These are phyloP conservation scores for Ustilago sp. DNA, from an alignment of 1,284 basidiomycete species.

Conservation along the genomic window DNA sequence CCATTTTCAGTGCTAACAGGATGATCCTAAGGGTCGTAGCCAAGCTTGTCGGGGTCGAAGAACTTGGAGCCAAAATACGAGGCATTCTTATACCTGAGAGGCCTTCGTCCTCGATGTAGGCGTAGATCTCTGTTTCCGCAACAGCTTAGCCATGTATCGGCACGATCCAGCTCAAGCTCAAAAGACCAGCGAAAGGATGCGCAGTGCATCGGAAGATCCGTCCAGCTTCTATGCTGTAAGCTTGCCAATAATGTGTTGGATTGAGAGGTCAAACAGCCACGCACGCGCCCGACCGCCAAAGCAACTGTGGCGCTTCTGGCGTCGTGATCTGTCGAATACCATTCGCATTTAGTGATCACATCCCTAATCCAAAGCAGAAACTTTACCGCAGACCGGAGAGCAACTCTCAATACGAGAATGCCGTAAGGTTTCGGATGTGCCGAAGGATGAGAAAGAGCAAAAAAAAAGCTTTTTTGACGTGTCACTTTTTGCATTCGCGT, in stretches of 20 bases:
- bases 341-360: neutral
- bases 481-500: neutral
- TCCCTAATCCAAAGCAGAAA: neutral
- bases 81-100: neutral
- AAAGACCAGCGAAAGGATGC: no score
- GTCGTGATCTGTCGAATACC: neutral
- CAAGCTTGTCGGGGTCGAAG: neutral
- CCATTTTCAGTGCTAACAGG: slow-evolving; percentile 3
- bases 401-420: no score
- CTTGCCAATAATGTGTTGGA: neutral
- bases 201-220: neutral
- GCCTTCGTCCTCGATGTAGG: neutral
- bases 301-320: neutral
- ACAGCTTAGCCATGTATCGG: neutral
- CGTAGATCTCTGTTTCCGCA: neutral
- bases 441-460: slow-evolving; percentile 7
- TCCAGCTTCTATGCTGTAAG: neutral
- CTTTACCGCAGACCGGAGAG: no score
- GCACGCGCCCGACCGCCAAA: no score
- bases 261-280: neutral
- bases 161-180: neutral
- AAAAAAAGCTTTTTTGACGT: neutral
- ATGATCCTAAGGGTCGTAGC: neutral
- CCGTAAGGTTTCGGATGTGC: slow-evolving; percentile 7
- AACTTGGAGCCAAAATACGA: neutral